Evolutionary conservation across 805 yeast genomes (phyloP).

Genomic region (Jamesozyma gamospora): DNA sequence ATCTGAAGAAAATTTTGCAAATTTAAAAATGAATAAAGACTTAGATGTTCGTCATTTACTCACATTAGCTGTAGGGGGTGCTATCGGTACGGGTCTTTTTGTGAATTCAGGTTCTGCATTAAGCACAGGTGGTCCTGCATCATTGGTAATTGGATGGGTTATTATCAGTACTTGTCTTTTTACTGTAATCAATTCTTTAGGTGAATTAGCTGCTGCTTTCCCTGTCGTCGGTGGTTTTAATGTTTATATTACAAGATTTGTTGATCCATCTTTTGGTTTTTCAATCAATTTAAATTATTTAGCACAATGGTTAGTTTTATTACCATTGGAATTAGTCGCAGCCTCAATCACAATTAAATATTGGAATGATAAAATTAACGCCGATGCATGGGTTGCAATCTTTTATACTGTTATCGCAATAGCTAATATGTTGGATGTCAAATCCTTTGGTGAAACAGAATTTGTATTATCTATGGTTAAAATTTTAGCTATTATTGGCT

Average conservation of each 20-base stretch:
- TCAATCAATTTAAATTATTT: constrained; percentile 46
- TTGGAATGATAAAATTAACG: constrained; percentile 41
- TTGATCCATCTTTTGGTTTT: constrained; percentile 48
- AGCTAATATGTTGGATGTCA: constrained; percentile 44
- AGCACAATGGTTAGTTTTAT: constrained; percentile 45
- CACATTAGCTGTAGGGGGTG: constrained; percentile 60
- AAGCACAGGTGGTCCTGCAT: constrained; percentile 54
- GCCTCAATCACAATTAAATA: constrained; percentile 47
- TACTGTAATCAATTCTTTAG: constrained; percentile 45
- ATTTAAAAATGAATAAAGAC: constrained; percentile 16
- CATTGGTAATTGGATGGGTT: constrained; percentile 46
- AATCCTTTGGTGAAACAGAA: constrained; percentile 50
- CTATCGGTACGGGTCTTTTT: constrained; percentile 60
- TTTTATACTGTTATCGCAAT: constrained; percentile 39
- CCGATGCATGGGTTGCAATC: constrained; percentile 53
- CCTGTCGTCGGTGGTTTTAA: constrained; percentile 47
- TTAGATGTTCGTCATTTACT: constrained; percentile 39
- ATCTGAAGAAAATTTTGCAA: constrained; percentile 9
- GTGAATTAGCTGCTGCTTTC: constrained; percentile 44
- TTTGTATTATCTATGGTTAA: constrained; percentile 41
- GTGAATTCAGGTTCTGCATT: constrained; percentile 57
- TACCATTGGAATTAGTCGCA: constrained; percentile 53
- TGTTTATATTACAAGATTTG: constrained; percentile 39
- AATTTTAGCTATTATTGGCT: constrained; percentile 41
- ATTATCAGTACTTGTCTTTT: constrained; percentile 50